Conservation (phyloP, 352 stramenopile genomes). For the Aphanomyces stellatus region DNA sequence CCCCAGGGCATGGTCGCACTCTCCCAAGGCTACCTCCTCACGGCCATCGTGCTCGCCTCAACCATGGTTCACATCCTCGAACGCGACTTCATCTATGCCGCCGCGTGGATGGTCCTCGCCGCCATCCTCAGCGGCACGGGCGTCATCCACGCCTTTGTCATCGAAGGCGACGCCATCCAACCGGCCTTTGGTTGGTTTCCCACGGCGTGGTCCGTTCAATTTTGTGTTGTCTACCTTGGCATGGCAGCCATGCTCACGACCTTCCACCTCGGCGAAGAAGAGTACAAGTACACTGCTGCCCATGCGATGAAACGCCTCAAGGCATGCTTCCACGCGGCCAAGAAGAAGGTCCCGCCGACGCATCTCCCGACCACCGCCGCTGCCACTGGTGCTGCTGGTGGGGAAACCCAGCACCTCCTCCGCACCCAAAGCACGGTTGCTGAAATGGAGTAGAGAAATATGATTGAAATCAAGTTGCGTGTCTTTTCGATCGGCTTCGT, state of each 20-base stretch:
- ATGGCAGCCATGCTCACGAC: not conserved
- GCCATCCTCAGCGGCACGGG: conserved; percentile 26
- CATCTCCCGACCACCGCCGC: no score
- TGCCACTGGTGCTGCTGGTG: not conserved
- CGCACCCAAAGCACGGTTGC: not conserved
- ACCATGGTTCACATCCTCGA: conserved; percentile 44
- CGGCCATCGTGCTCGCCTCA: conserved; percentile 36
- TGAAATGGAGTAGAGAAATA: conserved; percentile 7
- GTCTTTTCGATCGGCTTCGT: no score
- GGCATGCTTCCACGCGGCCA: not conserved
- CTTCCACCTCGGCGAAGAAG: conserved; percentile 13
- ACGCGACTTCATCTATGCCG: conserved; percentile 32
- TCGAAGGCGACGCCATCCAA: conserved; percentile 27
- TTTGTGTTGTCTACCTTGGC: not conserved
- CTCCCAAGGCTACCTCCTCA: conserved; percentile 35
- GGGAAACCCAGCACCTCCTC: not conserved
- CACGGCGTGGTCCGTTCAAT: not conserved
- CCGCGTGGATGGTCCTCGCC: conserved; percentile 30
- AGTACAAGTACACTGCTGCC: conserved; percentile 13
- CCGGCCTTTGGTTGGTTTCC: conserved; percentile 26
- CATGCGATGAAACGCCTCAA: not conserved
- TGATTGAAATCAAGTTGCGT: no score
- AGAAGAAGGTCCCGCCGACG: not conserved
- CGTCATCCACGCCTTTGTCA: conserved; percentile 34
- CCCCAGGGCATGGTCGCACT: conserved; percentile 34